These are phyloP conservation scores for Jamesozyma lodderae DNA, from an alignment of 805 yeast species.

Conservation along the genomic window DNA sequence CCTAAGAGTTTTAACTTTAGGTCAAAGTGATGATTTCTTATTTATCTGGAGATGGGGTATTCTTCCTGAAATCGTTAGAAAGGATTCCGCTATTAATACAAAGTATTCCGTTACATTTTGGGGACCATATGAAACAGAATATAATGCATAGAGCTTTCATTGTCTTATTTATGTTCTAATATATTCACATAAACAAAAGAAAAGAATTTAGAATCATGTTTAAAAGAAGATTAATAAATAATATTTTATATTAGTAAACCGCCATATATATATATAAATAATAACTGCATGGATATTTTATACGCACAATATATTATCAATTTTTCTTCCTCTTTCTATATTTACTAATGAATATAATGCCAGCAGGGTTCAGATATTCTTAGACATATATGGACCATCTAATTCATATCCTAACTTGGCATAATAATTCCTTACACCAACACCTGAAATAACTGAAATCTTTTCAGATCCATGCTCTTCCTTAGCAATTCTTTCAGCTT, in stretches of 20 bases:
- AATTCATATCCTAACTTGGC: slow-evolving; percentile 82
- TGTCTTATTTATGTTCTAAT: too few species aligned
- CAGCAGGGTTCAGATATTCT: slow-evolving; percentile 31
- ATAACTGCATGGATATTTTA: too few species aligned
- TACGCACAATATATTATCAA: too few species aligned
- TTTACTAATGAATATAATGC: too few species aligned
- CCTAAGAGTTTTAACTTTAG: slow-evolving; percentile 56
- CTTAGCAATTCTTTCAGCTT: slow-evolving; percentile 89
- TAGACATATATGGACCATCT: slow-evolving; percentile 99
- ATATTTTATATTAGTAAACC: too few species aligned
- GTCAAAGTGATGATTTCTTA: slow-evolving; percentile 45
- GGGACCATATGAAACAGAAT: slow-evolving; percentile 11
- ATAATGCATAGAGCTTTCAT: too few species aligned
- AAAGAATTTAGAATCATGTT: too few species aligned
- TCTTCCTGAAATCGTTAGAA: slow-evolving; percentile 42
- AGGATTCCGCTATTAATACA: slow-evolving; percentile 15
- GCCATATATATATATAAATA: too few species aligned
- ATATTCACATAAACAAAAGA: too few species aligned
- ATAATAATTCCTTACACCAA: slow-evolving; percentile 94
- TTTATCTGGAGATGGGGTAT: slow-evolving; percentile 52
- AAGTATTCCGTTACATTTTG: slow-evolving; percentile 19
- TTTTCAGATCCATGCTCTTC: slow-evolving; percentile 92
- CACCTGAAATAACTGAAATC: slow-evolving; percentile 92
- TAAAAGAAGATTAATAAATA: too few species aligned
- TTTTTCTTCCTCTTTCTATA: too few species aligned